A percentile compares a stretch with the other conserved stretches of the same genome.
Conservation (phyloP, 257 asterid genomes). For the Marsdenia floribunda region DNA sequence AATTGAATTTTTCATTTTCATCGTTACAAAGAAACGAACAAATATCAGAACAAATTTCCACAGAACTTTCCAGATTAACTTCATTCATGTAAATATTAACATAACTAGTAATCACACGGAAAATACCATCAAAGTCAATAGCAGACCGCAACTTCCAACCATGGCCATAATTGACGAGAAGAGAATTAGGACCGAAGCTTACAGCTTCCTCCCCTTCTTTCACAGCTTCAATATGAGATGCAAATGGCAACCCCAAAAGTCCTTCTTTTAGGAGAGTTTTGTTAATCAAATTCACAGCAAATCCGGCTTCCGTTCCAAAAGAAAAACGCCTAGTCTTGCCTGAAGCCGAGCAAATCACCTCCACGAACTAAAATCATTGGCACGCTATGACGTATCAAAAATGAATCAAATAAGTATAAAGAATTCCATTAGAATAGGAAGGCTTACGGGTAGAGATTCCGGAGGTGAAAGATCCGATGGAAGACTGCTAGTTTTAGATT, state of each 20-base stretch:
- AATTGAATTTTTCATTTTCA: neutral
- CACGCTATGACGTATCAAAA: neutral
- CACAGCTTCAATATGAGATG: slow-evolving; percentile 69
- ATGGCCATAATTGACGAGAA: slow-evolving; percentile 63
- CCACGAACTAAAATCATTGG: slow-evolving; percentile 45
- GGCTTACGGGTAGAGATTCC: slow-evolving; percentile 14
- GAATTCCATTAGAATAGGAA: neutral
- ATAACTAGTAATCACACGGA: neutral
- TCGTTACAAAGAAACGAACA: neutral
- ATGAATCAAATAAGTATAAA: neutral
- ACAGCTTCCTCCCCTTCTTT: slow-evolving; percentile 76
- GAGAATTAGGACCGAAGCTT: slow-evolving; percentile 68
- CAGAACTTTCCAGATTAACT: neutral
- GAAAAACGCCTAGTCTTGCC: slow-evolving; percentile 78
- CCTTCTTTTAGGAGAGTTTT: slow-evolving; percentile 29
- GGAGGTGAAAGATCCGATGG: slow-evolving; percentile 3
- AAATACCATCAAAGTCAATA: slow-evolving; percentile 33
- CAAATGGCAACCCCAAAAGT: slow-evolving; percentile 27
- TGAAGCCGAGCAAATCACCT: slow-evolving; percentile 71
- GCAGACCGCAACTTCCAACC: slow-evolving; percentile 76
- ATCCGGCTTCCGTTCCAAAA: slow-evolving; percentile 66
- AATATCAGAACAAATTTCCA: neutral
- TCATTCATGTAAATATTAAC: neutral
- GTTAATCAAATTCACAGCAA: slow-evolving; percentile 65
- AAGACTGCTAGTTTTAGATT: neutral